These are phyloP conservation scores for Ogataea pilisensis DNA, from an alignment of 805 yeast species.

Conservation along the genomic window DNA sequence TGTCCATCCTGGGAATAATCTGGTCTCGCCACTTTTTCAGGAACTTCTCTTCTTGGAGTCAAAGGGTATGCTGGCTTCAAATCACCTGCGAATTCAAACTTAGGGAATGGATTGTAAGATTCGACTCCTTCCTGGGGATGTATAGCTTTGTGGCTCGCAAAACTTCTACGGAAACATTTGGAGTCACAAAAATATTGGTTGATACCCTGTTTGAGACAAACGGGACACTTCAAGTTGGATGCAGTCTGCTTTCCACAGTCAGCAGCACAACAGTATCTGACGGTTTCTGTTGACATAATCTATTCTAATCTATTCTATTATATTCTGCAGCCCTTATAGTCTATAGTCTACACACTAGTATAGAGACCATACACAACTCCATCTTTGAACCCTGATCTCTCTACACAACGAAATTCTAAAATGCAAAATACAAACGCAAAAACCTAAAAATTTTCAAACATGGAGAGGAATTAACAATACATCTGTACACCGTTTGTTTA, in stretches of 20 bases:
- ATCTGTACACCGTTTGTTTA: too few species aligned
- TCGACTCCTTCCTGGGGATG: slow-evolving; percentile 60
- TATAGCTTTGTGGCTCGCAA: slow-evolving; percentile 69
- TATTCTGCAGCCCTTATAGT: too few species aligned
- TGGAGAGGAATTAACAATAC: too few species aligned
- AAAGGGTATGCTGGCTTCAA: slow-evolving; percentile 81
- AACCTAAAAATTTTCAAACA: too few species aligned
- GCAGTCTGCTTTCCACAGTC: slow-evolving; percentile 81
- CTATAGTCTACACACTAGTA: too few species aligned
- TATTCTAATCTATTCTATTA: too few species aligned
- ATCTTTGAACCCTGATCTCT: too few species aligned
- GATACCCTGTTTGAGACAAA: slow-evolving; percentile 73
- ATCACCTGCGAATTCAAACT: slow-evolving; percentile 66
- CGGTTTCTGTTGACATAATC: slow-evolving; percentile 4
- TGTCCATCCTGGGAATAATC: slow-evolving; percentile 81
- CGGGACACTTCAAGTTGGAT: slow-evolving; percentile 81
- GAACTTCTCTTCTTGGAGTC: slow-evolving; percentile 64
- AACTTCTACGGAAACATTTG: slow-evolving; percentile 69
- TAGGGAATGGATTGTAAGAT: slow-evolving; percentile 86
- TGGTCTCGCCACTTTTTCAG: slow-evolving; percentile 67
- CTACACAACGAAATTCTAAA: too few species aligned
- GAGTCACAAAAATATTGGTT: slow-evolving; percentile 75
- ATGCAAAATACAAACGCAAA: too few species aligned
- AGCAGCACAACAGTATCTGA: slow-evolving; percentile 58
- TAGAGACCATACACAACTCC: too few species aligned